phyloP scores from a whole-genome alignment of 768 basidiomycete genomes.

The Boletus coccyginus region DNA sequence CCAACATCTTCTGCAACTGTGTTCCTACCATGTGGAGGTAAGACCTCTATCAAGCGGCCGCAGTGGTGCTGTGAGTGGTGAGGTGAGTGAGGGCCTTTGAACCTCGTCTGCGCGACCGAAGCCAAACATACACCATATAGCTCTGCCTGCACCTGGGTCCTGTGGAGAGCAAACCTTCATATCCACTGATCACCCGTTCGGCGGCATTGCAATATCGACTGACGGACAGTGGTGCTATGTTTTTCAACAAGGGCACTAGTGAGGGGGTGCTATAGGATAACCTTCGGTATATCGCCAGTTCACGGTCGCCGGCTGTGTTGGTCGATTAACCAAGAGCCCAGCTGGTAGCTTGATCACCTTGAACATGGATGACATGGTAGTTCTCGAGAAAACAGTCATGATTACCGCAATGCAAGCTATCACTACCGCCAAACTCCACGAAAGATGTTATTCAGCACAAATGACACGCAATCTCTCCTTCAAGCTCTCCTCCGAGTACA shows the following conservation, averaged over 20 bases:
- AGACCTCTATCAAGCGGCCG: conserved; percentile 68
- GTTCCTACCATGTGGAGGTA: conserved; percentile 70
- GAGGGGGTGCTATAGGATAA: conserved; percentile 53
- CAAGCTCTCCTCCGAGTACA: conserved; percentile 37
- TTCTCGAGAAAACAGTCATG: neutral
- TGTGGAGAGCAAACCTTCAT: conserved; percentile 28
- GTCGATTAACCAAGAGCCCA: neutral
- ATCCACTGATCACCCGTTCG: conserved; percentile 47
- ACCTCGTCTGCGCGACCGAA: neutral
- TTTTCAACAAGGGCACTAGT: conserved; percentile 73
- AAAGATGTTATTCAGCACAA: conserved; percentile 26
- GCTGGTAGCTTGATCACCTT: neutral
- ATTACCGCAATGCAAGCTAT: neutral
- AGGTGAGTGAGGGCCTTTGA: conserved; percentile 41
- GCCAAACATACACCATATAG: conserved; percentile 33
- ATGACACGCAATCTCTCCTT: conserved; percentile 39
- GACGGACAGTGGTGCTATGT: conserved; percentile 60
- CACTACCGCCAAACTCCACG: neutral
- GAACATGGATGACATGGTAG: neutral
- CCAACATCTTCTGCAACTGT: conserved; percentile 56
- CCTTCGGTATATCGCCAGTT: neutral
- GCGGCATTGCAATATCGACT: conserved; percentile 69
- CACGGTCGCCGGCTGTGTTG: neutral
- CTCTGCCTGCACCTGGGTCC: conserved; percentile 62
- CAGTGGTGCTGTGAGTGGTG: conserved; percentile 76